These are phyloP conservation scores for Hypoxylon sp. DNA, from an alignment of 2,329 filamentous ascomycete genomes.

Conservation along the genomic window DNA sequence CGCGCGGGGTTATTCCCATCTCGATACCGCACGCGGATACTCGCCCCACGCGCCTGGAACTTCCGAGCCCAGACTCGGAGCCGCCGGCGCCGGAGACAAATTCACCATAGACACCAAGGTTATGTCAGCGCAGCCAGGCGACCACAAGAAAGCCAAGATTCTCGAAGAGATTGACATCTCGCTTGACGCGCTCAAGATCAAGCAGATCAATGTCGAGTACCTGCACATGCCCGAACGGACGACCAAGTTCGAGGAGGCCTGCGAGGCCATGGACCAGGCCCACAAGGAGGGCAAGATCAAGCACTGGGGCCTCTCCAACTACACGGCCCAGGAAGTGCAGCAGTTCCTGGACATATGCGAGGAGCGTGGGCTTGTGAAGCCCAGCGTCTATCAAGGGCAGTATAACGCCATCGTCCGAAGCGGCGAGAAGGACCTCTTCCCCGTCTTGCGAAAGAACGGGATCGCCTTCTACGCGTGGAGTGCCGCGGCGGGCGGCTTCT, in stretches of 20 bases:
- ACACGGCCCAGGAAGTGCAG: constrained; percentile 57
- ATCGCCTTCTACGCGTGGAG: constrained; percentile 60
- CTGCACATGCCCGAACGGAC: constrained; percentile 59
- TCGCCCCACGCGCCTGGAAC: constrained; percentile 47
- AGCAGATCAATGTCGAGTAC: constrained; percentile 35
- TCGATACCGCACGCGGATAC: constrained; percentile 60
- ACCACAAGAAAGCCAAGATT: constrained; percentile 46
- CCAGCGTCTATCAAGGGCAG: constrained; percentile 60
- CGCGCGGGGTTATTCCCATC: constrained; percentile 25
- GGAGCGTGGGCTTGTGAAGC: constrained; percentile 55
- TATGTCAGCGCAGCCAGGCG: constrained; percentile 34
- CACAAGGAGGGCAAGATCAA: constrained; percentile 49
- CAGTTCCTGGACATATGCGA: constrained; percentile 58
- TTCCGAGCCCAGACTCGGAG: constrained; percentile 42
- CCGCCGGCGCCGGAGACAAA: constrained; percentile 43
- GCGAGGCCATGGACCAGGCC: constrained; percentile 57
- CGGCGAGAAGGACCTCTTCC: constrained; percentile 57
- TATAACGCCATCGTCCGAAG: constrained; percentile 60
- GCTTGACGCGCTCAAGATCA: constrained; percentile 46
- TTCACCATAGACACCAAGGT: constrained; percentile 56
- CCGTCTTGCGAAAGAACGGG: constrained; percentile 55
- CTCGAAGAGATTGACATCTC: constrained; percentile 49
- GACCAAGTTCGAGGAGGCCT: constrained; percentile 56
- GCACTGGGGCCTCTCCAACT: constrained; percentile 61
- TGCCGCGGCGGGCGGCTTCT: constrained; percentile 25